Evolutionary conservation across 2,329 filamentous ascomycete genomes (phyloP), one percentile per base, ranked within the genome.

Genomic region (Fusarium foetens): DNA sequence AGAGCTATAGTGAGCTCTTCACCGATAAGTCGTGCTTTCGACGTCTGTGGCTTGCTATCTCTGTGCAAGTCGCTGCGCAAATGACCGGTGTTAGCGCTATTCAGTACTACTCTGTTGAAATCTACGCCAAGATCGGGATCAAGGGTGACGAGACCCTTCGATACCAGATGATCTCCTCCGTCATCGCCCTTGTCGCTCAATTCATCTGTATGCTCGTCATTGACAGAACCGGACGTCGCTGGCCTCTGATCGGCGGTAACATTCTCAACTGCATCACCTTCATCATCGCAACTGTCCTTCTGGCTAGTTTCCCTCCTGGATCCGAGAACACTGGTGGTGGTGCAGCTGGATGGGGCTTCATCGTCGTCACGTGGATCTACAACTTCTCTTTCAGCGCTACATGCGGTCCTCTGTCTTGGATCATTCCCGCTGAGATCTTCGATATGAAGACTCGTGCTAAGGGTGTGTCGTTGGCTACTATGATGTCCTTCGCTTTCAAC

Each of bases 11-110:
- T 13, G 92, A 94, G 73, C 84, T 94, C 1, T 92, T 94, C 82
- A 88, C 81, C 17, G 72, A 78, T 59, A 81, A 78, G 38, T 89
- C 91, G 2, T 90, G 87, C 25, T 92, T 93, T 84, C 90, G 92
- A 29, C 88, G 92, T 23, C 84, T 94, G 14, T 90, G 93, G 77
- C 84, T 94, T 23, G 90, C 89, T 58, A 88, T 86, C 75, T 86
- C 91, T 0, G 82, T 93, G 3, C 92, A 94, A 78, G 92, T 90
- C 2, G 89, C 88, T 0, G 85, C 91, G 6, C 92, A 94, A 77
- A 93, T 94, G 91, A 94, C 92, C 0, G 92, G 92, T 70, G 90
- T 92, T 1, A 88, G 86, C 1, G 90, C 90, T 6, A 93, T 94
- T 73, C 92, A 94, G 76, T 94, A 94, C 79, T 94, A 91, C 79